Conservation (phyloP, 2,329 filamentous ascomycete genomes). For the Fusarium nurragi region DNA sequence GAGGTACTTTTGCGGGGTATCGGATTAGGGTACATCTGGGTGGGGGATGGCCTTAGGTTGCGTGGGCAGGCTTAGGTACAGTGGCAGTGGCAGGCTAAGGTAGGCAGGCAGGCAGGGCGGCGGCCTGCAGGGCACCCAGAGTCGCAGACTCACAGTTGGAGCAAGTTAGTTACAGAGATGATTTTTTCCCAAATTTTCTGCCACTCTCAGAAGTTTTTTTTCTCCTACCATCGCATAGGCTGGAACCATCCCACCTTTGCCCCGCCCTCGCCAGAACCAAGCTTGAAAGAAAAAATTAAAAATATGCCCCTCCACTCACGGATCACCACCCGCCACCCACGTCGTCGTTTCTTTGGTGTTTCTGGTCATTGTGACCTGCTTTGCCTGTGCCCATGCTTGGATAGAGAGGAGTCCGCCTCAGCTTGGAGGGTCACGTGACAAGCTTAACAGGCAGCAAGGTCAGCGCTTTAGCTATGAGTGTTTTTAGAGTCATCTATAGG, state of each 20-base stretch:
- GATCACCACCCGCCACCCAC: constrained; percentile 24
- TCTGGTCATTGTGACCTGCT: constrained; percentile 6
- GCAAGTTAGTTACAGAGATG: not conserved
- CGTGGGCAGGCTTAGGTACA: not conserved
- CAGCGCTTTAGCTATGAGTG: not conserved
- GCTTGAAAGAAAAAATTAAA: constrained; percentile 5
- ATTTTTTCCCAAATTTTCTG: constrained; percentile 13
- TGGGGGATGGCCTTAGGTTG: constrained; percentile 1
- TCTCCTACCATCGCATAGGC: not conserved
- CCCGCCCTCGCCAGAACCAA: constrained; percentile 12
- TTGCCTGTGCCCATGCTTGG: not conserved
- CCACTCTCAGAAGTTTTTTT: constrained; percentile 17
- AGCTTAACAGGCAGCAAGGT: not conserved
- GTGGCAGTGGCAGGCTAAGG: constrained; percentile 3
- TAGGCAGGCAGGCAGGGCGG: too few species aligned
- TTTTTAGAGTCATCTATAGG: not conserved
- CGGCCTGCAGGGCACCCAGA: constrained; percentile 3
- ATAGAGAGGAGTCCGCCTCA: not conserved
- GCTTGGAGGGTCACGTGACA: not conserved
- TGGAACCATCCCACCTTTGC: constrained; percentile 17
- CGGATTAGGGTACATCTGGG: constrained; percentile 44
- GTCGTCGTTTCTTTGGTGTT: constrained; percentile 17
- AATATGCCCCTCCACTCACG: constrained; percentile 27
- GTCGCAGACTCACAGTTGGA: constrained; percentile 8
- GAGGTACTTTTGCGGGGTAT: constrained; percentile 29